Evolutionary conservation across 768 basidiomycete genomes (phyloP), one percentile per base, ranked within the genome.

Genomic region (Pulveroboletus sp.): DNA sequence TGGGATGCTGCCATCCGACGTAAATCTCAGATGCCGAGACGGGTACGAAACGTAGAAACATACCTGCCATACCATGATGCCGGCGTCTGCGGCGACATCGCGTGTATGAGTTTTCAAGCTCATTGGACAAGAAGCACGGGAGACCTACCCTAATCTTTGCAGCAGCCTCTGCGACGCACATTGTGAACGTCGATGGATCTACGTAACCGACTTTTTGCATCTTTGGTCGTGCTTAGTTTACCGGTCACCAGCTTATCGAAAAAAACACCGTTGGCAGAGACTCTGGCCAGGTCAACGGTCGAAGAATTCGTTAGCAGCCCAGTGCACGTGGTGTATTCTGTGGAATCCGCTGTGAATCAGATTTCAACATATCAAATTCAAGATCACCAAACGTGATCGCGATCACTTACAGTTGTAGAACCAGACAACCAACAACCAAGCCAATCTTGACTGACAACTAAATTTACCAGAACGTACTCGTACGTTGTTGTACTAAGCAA

Each of bases 111-210:
- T 9, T 17, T 33, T 10, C 1, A 2, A 4, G 16, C 16, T 24
- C 8, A 13, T 17, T 11, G 10, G 13, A 37, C 11, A 16, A 32
- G 25, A 47, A 20, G 20, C 38, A 13, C 21, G 21, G 35, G n/a
- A 3, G 23, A 70, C 84, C 67, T 51, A 83, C 82, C 76, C 87
- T 87, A 90, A 24, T 85, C 87, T 75, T 49, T n/a, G 54, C 58
- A 55, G 80, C 77, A 0, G 84, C 88, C 63, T 82, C 70, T 16
- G 72, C 56, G 25, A 89, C 69, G 60, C 89, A 90, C 3, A 66
- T 63, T 0, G 81, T 76, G 17, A 90, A 71, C 14, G 76, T 77
- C 2, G 73, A 64, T 2, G 84, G 72, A 29, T 67, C 70, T 56
- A 90, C 82, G 67, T 77, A 88, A 7, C 84, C 76, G 29, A 72